These are phyloP conservation scores for Arabidopsis suecica DNA, from an alignment of 345 rosid species.

Conservation along the genomic window DNA sequence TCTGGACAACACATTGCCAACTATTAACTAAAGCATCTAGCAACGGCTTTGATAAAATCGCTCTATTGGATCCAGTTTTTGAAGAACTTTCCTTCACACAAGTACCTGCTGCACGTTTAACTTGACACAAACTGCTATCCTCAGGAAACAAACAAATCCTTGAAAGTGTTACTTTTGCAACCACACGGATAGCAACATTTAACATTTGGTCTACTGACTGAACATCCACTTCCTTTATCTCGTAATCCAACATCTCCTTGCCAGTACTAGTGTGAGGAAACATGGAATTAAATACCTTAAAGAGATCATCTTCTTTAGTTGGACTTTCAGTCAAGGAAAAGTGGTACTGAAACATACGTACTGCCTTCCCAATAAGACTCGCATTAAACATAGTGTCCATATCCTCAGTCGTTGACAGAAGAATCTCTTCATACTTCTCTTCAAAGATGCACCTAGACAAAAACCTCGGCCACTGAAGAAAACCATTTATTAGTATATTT, in stretches of 20 bases:
- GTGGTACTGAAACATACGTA: constrained; percentile 65
- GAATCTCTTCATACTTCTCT: constrained; percentile 60
- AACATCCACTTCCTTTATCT: constrained; percentile 52
- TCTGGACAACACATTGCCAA: constrained; percentile 74
- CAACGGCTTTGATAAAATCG: constrained; percentile 53
- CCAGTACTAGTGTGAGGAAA: constrained; percentile 45
- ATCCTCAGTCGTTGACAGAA: constrained; percentile 57
- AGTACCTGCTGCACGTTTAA: constrained; percentile 45
- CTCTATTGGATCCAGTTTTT: constrained; percentile 44
- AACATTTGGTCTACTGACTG: constrained; percentile 53
- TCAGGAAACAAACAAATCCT: constrained; percentile 66
- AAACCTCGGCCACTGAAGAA: constrained; percentile 66
- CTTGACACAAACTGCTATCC: constrained; percentile 39
- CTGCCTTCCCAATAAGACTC: constrained; percentile 77
- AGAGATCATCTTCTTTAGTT: constrained; percentile 51
- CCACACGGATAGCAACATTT: constrained; percentile 61
- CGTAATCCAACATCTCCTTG: constrained; percentile 63
- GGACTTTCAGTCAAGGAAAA: constrained; percentile 55
- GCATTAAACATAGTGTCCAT: constrained; percentile 57
- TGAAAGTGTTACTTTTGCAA: constrained; percentile 65
- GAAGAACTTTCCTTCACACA: constrained; percentile 42
- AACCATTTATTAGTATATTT: constrained; percentile 59
- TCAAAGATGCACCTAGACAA: constrained; percentile 57
- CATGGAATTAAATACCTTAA: constrained; percentile 62
- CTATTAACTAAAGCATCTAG: constrained; percentile 58